Conservation (phyloP, 1,139 yeast genomes). For the Zygoascus hellenicus region DNA sequence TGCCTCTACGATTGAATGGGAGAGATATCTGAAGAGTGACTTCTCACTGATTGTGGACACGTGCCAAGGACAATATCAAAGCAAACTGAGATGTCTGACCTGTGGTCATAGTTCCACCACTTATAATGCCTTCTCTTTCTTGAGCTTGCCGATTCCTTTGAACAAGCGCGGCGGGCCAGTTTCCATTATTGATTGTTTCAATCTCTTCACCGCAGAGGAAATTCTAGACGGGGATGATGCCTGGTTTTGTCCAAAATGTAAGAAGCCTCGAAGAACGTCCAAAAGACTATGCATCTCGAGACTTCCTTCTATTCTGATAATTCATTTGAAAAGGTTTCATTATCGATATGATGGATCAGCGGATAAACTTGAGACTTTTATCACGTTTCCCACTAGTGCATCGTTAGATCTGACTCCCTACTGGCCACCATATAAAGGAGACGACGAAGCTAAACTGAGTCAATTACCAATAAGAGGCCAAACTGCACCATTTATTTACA, state of each 20-base stretch:
- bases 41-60: slow-evolving; percentile 79
- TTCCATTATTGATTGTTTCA: slow-evolving; percentile 58
- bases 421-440: slow-evolving; percentile 53
- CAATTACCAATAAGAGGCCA: slow-evolving; percentile 70
- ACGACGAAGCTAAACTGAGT: slow-evolving; percentile 37
- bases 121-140: slow-evolving; percentile 71
- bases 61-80: slow-evolving; percentile 86
- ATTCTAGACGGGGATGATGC: slow-evolving; percentile 73
- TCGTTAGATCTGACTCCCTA: slow-evolving; percentile 65
- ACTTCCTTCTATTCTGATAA: slow-evolving; percentile 63
- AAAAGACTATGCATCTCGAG: slow-evolving; percentile 66
- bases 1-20: slow-evolving; percentile 95
- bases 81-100: slow-evolving; percentile 67
- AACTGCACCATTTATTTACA: slow-evolving; percentile 71
- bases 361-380: slow-evolving; percentile 56
- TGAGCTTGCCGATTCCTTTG: slow-evolving; percentile 67
- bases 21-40: slow-evolving; percentile 75
- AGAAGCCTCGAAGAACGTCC: slow-evolving; percentile 57
- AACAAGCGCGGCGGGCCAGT: slow-evolving; percentile 30
- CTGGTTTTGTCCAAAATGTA: slow-evolving; percentile 87
- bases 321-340: slow-evolving; percentile 77
- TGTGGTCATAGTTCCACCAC: slow-evolving; percentile 84
- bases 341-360: slow-evolving; percentile 28
- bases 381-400: slow-evolving; percentile 51
- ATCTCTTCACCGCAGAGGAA: slow-evolving; percentile 63